Conservation (phyloP, 75 land plant genomes). For the Sequoiadendron giganteum region DNA sequence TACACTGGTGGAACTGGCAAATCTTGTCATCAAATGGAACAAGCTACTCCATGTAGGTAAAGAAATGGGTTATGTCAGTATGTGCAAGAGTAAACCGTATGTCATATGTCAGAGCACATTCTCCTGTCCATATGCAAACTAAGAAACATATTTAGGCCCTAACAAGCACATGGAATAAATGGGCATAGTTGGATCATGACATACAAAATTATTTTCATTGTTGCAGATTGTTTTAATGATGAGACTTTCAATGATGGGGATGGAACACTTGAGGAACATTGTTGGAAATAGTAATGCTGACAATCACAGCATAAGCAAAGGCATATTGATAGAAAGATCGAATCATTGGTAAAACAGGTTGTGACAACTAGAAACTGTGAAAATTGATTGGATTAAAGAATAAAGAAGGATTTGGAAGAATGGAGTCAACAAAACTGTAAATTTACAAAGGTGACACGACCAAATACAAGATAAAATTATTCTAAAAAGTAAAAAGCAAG, state of each 20-base stretch:
- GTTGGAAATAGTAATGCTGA: not conserved
- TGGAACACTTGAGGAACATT: not conserved
- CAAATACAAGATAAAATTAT: not conserved
- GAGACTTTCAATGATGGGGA: not conserved
- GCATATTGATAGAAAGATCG: not conserved
- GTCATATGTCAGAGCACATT: not conserved
- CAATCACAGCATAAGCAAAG: not conserved
- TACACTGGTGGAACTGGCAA: not conserved
- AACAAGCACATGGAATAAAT: not conserved
- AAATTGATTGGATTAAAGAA: not conserved
- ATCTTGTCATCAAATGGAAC: not conserved
- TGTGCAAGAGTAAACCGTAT: not conserved
- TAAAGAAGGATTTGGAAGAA: not conserved
- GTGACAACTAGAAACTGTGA: not conserved
- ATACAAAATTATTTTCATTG: not conserved
- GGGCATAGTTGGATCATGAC: not conserved
- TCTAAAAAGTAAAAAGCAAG: not conserved
- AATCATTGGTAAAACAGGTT: not conserved
- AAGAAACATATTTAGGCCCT: not conserved
- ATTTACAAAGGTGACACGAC: not conserved
- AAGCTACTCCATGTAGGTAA: not conserved
- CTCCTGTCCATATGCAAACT: not conserved
- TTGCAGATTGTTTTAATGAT: not conserved
- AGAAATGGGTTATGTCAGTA: not conserved
- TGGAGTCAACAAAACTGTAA: not conserved